Conservation (phyloP, 1,139 yeast genomes). For the Lodderomyces metapsilosis region DNA sequence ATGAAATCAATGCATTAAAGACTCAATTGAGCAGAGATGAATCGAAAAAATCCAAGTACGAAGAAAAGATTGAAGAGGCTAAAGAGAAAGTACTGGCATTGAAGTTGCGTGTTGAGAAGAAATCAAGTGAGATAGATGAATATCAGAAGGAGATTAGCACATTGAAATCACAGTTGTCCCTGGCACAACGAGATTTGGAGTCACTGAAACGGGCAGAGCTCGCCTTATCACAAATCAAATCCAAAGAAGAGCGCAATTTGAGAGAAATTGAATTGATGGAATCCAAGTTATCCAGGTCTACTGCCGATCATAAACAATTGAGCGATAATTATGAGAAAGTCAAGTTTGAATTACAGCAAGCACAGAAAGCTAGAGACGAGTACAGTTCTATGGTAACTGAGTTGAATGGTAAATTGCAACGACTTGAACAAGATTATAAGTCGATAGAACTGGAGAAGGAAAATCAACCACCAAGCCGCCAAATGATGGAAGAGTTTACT, state of each 20-base stretch:
- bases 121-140: slow-evolving; percentile 11
- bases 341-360: slow-evolving; percentile 38
- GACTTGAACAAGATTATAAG: slow-evolving; percentile 20
- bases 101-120: slow-evolving; percentile 13
- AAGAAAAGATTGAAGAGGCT: slow-evolving; percentile 14
- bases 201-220: slow-evolving; percentile 3
- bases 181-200: slow-evolving; percentile 6
- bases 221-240: slow-evolving; percentile 6
- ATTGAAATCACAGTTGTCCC: slow-evolving; percentile 14
- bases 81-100: slow-evolving; percentile 13
- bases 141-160: slow-evolving; percentile 13
- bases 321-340: slow-evolving; percentile 21
- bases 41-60: slow-evolving; percentile 12
- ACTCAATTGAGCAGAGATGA: slow-evolving; percentile 16
- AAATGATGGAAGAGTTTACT: slow-evolving; percentile 46
- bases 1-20: slow-evolving; percentile 12
- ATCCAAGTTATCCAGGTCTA: slow-evolving; percentile 5
- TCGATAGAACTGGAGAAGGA: slow-evolving; percentile 32
- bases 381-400: slow-evolving; percentile 26
- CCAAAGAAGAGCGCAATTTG: slow-evolving; percentile 7
- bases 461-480: slow-evolving; percentile 37
- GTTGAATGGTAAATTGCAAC: slow-evolving; percentile 23
- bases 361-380: slow-evolving; percentile 23
- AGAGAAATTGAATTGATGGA: slow-evolving; percentile 10
- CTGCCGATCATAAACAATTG: slow-evolving; percentile 14